phyloP scores from a whole-genome alignment of 768 basidiomycete genomes.

The Russula sp. region DNA sequence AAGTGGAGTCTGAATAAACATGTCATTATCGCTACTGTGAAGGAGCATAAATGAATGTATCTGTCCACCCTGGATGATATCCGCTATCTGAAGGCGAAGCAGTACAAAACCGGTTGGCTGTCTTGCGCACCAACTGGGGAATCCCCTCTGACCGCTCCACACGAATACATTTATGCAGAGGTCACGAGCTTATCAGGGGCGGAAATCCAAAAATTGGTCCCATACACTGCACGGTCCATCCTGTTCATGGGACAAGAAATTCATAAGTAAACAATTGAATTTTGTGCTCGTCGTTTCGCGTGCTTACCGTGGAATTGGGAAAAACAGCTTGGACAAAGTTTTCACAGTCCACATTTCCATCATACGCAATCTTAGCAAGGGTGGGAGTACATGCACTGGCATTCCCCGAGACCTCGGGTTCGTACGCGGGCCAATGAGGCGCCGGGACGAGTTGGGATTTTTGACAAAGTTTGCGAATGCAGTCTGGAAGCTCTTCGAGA shows the following conservation, averaged over 20 bases:
- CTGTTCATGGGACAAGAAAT: neutral
- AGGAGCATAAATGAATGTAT: no score
- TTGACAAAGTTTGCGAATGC: conserved; percentile 21
- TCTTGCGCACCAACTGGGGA: no score
- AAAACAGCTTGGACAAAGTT: conserved; percentile 4
- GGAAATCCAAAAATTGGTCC: conserved; percentile 1
- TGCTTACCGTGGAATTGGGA: conserved; percentile 3
- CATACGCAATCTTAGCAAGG: conserved; percentile 17
- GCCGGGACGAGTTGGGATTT: conserved; percentile 11
- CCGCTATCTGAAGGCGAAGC: no score
- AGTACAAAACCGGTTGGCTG: no score
- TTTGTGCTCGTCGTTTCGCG: neutral
- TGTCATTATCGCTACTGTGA: no score
- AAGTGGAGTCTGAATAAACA: no score
- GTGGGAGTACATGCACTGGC: neutral
- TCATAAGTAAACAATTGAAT: neutral
- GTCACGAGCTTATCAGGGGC: neutral
- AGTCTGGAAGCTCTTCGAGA: conserved; percentile 31
- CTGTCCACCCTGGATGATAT: no score
- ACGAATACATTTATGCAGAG: no score
- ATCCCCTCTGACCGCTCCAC: no score
- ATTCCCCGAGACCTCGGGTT: neutral
- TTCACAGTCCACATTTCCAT: conserved; percentile 1
- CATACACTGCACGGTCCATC: conserved; percentile 6
- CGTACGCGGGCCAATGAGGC: conserved; percentile 13